A percentile compares a stretch with the other conserved stretches of the same genome.
Evolutionary conservation across 2,329 filamentous ascomycete species (phyloP).

Genomic region (Lachnellula arida): DNA sequence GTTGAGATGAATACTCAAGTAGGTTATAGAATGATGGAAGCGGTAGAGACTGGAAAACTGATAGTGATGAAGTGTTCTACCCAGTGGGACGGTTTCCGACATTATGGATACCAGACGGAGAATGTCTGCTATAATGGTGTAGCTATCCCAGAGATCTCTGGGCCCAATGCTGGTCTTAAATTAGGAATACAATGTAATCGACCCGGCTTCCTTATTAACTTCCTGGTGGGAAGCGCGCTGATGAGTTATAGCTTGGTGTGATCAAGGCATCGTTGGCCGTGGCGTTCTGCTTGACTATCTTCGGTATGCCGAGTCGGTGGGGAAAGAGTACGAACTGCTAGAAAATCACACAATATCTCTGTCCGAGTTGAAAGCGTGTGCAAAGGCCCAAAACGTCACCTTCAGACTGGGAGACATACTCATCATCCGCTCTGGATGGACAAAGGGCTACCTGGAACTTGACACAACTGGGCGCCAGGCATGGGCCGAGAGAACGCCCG

Average conservation of each 20-base stretch:
- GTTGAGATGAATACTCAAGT: constrained; percentile 54
- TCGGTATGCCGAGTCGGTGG: constrained; percentile 34
- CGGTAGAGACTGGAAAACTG: no score
- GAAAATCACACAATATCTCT: neutral
- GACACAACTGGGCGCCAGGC: neutral
- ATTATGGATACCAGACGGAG: neutral
- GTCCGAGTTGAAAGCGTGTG: neutral
- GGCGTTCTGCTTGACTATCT: constrained; percentile 49
- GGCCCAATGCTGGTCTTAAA: neutral
- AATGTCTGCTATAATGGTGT: neutral
- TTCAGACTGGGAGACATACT: constrained; percentile 43
- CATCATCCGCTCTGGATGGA: constrained; percentile 43
- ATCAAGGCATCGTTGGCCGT: constrained; percentile 46
- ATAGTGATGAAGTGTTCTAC: no score
- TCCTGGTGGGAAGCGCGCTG: constrained; percentile 13
- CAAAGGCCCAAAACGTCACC: constrained; percentile 1
- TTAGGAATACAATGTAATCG: neutral
- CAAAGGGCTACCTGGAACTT: constrained; percentile 33
- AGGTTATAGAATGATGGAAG: constrained; percentile 32
- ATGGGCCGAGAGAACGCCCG: neutral
- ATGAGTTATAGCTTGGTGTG: no score
- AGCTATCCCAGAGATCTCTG: no score
- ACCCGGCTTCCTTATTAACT: neutral
- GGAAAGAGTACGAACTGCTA: constrained; percentile 18
- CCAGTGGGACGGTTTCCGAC: constrained; percentile 51